Evolutionary conservation across 352 stramenopile species (phyloP).

Genomic region (Phytophthora tubulina): DNA sequence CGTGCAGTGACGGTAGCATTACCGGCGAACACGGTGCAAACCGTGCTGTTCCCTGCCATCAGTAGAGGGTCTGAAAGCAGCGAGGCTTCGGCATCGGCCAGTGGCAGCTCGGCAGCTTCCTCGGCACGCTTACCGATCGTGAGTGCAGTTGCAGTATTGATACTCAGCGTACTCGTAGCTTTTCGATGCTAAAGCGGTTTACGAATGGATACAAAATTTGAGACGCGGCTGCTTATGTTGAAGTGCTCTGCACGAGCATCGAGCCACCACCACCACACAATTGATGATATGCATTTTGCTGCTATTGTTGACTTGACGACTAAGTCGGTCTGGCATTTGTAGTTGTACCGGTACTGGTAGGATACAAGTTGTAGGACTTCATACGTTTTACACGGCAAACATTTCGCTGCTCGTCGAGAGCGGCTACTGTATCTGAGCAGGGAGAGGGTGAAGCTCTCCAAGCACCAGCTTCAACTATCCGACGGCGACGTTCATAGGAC

Average conservation of each 20-base stretch:
- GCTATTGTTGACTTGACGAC: too few relatives aligned
- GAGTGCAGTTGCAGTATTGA: not conserved
- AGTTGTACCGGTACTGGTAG: too few relatives aligned
- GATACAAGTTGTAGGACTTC: too few relatives aligned
- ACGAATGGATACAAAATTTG: constrained; percentile 7
- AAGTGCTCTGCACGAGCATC: constrained; percentile 5
- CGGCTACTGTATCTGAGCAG: not conserved
- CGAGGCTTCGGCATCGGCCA: constrained; percentile 2
- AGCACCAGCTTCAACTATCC: constrained; percentile 15
- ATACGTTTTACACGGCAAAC: too few relatives aligned
- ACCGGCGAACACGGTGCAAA: constrained; percentile 46
- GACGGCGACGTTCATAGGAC: not conserved
- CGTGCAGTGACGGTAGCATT: constrained; percentile 38
- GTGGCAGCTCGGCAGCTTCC: constrained; percentile 14
- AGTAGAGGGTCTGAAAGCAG: not conserved
- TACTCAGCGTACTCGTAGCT: constrained; percentile 5
- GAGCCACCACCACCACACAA: constrained; percentile 8
- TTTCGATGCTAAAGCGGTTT: constrained; percentile 8
- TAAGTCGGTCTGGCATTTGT: too few relatives aligned
- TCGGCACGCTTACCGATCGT: not conserved
- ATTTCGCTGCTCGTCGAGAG: constrained; percentile 13
- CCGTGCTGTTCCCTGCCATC: constrained; percentile 31
- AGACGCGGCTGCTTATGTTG: constrained; percentile 13
- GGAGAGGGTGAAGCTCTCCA: too few relatives aligned
- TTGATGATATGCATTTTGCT: not conserved